phyloP scores from a whole-genome alignment of 192 early-diverging fungal species.

The Obelidium mucronatum region DNA sequence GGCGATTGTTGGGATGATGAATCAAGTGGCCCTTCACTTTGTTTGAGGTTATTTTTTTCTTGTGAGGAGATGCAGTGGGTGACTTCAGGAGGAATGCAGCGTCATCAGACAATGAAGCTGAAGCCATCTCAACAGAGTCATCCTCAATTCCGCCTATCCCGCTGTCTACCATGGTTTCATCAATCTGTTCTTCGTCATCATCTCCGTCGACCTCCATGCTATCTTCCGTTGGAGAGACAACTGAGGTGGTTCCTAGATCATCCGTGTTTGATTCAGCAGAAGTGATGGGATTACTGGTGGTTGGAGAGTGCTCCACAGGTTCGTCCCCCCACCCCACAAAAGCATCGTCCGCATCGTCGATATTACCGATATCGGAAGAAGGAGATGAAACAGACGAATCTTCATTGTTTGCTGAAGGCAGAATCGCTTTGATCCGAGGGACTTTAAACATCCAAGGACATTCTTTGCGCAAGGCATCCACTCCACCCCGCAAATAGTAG shows the following conservation, averaged over 20 bases:
- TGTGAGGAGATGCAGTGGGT: not conserved
- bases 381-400: too few relatives aligned
- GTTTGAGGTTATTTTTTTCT: not conserved
- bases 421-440: not conserved
- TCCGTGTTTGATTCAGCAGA: not conserved
- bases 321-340: conserved; percentile 30
- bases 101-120: not conserved
- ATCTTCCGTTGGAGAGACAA: not conserved
- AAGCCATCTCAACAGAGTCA: not conserved
- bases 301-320: not conserved
- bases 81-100: not conserved
- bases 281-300: not conserved
- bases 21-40: too few relatives aligned
- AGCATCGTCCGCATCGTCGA: not conserved
- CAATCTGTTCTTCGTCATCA: not conserved
- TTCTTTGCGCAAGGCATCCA: not conserved
- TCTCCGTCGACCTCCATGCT: not conserved
- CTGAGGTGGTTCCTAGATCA: not conserved
- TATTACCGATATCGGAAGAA: too few relatives aligned
- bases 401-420: not conserved
- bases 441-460: conserved; percentile 14
- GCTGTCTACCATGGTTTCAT: not conserved
- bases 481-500: conserved; percentile 11
- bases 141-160: not conserved
- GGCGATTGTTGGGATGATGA: not conserved